phyloP scores from a whole-genome alignment of 768 basidiomycete species.

The Collybia mongolica region DNA sequence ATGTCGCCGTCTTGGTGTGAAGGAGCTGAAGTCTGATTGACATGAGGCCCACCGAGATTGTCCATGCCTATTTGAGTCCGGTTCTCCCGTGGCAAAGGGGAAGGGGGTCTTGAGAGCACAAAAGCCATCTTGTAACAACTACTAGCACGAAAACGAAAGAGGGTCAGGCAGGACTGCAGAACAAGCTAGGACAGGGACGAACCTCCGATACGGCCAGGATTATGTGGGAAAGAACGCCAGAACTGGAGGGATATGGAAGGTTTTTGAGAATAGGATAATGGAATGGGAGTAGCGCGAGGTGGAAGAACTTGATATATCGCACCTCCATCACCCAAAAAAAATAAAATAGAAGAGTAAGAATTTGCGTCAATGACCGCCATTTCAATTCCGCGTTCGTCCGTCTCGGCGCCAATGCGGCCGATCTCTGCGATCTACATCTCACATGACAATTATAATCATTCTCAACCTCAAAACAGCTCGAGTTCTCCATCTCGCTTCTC shows the following conservation, averaged over 20 bases:
- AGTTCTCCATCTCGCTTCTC: too few species aligned
- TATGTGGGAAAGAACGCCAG: not conserved
- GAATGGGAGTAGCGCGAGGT: too few species aligned
- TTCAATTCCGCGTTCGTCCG: constrained; percentile 3
- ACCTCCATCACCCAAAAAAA: not conserved
- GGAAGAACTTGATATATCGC: too few species aligned
- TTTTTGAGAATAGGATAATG: not conserved
- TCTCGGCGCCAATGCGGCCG: constrained; percentile 6
- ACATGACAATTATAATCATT: too few species aligned
- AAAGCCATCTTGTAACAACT: constrained; percentile 17
- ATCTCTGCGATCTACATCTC: not conserved
- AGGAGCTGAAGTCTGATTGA: constrained; percentile 3
- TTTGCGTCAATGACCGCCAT: not conserved
- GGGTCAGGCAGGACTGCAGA: not conserved
- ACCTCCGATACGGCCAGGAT: too few species aligned
- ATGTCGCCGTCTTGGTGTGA: constrained; percentile 28
- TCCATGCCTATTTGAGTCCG: constrained; percentile 12
- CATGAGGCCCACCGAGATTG: not conserved
- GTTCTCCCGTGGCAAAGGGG: constrained; percentile 4
- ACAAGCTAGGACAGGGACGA: too few species aligned
- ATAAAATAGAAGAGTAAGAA: not conserved
- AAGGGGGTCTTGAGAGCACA: constrained; percentile 19
- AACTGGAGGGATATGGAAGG: not conserved
- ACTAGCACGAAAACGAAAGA: constrained; percentile 2
- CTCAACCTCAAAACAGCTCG: too few species aligned